phyloP scores from a whole-genome alignment of 257 asterid genomes.

The Lantana camara region DNA sequence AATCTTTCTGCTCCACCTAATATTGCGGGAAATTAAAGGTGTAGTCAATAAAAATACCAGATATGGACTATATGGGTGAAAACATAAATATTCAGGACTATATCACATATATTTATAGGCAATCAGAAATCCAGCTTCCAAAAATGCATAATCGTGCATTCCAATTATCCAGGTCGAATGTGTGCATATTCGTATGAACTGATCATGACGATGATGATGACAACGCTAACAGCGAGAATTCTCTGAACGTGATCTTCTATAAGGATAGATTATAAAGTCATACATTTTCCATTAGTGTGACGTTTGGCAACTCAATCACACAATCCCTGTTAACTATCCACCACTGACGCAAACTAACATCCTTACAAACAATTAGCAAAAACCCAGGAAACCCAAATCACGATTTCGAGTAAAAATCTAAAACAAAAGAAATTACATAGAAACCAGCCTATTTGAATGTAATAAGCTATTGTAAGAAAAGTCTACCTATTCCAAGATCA shows the following conservation, averaged over 20 bases:
- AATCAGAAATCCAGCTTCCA: constrained; percentile 9
- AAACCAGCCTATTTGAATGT: background rate
- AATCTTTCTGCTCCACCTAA: constrained; percentile 98
- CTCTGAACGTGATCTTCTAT: background rate
- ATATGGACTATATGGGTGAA: background rate
- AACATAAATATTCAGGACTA: background rate
- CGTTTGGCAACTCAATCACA: constrained; percentile 14
- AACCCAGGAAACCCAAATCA: background rate
- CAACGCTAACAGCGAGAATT: background rate
- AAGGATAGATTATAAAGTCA: background rate
- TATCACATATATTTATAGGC: background rate
- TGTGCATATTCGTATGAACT: background rate
- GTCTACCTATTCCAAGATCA: constrained; percentile 64
- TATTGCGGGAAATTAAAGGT: constrained; percentile 16
- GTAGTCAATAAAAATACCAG: constrained; percentile 5
- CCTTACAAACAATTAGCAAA: background rate
- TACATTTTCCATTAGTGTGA: background rate
- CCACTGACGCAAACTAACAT: background rate
- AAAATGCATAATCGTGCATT: constrained; percentile 1
- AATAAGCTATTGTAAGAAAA: background rate
- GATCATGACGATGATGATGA: background rate
- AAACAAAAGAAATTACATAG: background rate
- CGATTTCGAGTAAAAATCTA: background rate
- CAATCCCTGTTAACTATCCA: background rate
- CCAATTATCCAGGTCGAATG: background rate